phyloP scores from a whole-genome alignment of 345 rosid species.

The Murraya koenigii region DNA sequence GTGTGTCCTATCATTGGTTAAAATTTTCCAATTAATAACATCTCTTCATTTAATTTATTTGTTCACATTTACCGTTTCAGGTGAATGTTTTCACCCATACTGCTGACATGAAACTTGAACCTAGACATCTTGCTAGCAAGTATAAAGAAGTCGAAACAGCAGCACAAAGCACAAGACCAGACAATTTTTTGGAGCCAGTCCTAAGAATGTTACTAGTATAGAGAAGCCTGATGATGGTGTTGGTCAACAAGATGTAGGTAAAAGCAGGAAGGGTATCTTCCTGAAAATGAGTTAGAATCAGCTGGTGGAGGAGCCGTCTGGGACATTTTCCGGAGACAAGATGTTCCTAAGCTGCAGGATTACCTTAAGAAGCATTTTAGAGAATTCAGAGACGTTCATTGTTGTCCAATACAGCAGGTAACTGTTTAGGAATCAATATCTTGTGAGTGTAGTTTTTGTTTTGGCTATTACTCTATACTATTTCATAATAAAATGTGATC shows the following conservation, averaged over 20 bases:
- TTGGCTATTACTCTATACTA: not conserved
- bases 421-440: not conserved
- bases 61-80: constrained; percentile 32
- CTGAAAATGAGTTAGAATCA: constrained; percentile 14
- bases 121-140: not conserved
- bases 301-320: constrained; percentile 67
- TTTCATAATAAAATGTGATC: not conserved
- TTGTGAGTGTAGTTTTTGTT: not conserved
- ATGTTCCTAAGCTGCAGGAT: constrained; percentile 58
- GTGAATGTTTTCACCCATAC: constrained; percentile 67
- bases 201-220: too few relatives aligned
- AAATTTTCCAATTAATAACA: not conserved
- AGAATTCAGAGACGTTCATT: constrained; percentile 66
- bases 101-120: constrained; percentile 31
- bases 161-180: constrained; percentile 50
- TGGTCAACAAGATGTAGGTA: constrained; percentile 1
- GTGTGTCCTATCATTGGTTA: too few relatives aligned
- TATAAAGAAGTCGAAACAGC: constrained; percentile 36
- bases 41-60: not conserved
- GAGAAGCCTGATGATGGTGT: not conserved
- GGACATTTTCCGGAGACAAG: constrained; percentile 76
- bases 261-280: not conserved
- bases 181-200: constrained; percentile 34
- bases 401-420: constrained; percentile 58
- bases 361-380: constrained; percentile 60